Evolutionary conservation across 352 stramenopile species (phyloP), one percentile per base, ranked within the genome.

Genomic region (Pythium pyrilobum): DNA sequence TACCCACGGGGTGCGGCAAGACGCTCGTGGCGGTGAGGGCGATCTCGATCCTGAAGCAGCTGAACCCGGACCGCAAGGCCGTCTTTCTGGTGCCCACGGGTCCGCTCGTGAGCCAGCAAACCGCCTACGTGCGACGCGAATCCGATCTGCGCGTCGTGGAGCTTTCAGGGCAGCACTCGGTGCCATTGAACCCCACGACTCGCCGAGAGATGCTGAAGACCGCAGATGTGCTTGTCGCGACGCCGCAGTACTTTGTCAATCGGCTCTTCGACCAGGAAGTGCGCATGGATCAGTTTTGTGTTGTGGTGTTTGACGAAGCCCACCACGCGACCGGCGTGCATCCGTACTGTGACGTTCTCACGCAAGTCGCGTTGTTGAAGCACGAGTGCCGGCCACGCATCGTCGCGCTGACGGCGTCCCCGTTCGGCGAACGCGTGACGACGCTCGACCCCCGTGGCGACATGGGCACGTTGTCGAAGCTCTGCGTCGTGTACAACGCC

Each of bases 271-370:
- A 67, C 10, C 15, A 41, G 0, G 52, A 61, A 15, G 65, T 81
- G 0, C 55, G 36, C 3, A 68, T 89, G 15, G 69, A 70, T 12
- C 66, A 89, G 45, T 85, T 87, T 18, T 85, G 75, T 40, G 56
- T 79, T 33, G 71, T 92, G 67, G 72, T 92, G 15, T 89, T 92
- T 63, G 81, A 92, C 33, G 79, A 92, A 67, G 81, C 81, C 4
- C 81, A 92, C 42, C 81, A 92, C 39, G 79, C 75, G 4, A 88
- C 67, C 43, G 69, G 74, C 20, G 71, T 73, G 1, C 68, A 88
- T 47, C 77, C 81, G 0, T 90, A 90, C 45, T 72, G 67, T 18
- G 64, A 79, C 16, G 66, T 92, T 13, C 51, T 89, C 28, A 63
- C 72, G 52, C 58, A 61, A 24, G 23, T 92, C 2, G 54, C 62